phyloP scores from a whole-genome alignment of 2,329 filamentous ascomycete genomes.

The Rutstroemia sp. region DNA sequence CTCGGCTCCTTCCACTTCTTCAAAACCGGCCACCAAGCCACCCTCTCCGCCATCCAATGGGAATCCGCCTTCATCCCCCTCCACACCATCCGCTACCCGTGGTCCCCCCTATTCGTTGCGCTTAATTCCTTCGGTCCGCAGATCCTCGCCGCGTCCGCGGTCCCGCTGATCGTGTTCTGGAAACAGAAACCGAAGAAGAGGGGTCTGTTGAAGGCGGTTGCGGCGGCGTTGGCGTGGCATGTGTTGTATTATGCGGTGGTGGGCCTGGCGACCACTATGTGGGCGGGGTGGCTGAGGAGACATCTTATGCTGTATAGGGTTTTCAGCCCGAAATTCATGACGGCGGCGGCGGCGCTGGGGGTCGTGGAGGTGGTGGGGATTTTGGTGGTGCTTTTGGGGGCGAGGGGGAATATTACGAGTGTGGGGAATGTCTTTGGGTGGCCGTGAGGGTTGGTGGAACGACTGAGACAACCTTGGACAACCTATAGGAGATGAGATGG shows the following conservation, averaged over 20 bases:
- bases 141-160: conserved; percentile 70
- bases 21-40: conserved; percentile 94
- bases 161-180: conserved; percentile 82
- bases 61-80: conserved; percentile 90
- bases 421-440: conserved; percentile 85
- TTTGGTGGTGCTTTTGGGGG: conserved; percentile 62
- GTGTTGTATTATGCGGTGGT: conserved; percentile 77
- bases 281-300: conserved; percentile 78
- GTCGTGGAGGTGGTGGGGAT: conserved; percentile 72
- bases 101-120: conserved; percentile 72
- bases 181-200: conserved; percentile 70
- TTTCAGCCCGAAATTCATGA: conserved; percentile 86
- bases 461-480: background rate
- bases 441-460: conserved; percentile 12
- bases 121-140: conserved; percentile 88
- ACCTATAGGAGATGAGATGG: background rate
- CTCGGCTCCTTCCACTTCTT: conserved; percentile 93
- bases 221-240: conserved; percentile 66
- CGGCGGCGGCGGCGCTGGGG: conserved; percentile 62
- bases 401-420: conserved; percentile 69
- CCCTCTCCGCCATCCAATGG: conserved; percentile 86
- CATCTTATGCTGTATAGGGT: conserved; percentile 97
- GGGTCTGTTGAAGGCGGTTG: conserved; percentile 45
- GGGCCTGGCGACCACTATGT: conserved; percentile 78
- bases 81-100: conserved; percentile 76